Evolutionary conservation across 495 filamentous ascomycete species (phyloP).

Genomic region (Rostrohypoxylon terebratum): DNA sequence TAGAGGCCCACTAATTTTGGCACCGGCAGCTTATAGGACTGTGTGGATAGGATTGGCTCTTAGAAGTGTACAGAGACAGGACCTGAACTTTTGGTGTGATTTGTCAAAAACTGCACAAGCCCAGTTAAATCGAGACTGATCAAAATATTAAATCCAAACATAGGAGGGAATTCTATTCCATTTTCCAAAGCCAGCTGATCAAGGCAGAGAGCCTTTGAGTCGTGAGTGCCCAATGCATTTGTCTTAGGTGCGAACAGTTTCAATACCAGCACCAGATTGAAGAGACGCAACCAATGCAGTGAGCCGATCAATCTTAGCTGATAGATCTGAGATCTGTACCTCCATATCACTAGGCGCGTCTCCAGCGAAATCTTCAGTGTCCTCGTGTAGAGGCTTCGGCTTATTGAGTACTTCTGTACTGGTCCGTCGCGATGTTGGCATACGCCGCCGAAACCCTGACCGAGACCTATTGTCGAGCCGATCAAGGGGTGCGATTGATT

Average conservation of each 20-base stretch:
- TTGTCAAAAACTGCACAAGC: no score
- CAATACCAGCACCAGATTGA: slow-evolving; percentile 45
- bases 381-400: slow-evolving; percentile 15
- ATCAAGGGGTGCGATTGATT: slow-evolving; percentile 14
- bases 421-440: slow-evolving; percentile 34
- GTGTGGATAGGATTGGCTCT: not conserved
- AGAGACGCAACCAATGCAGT: slow-evolving; percentile 57
- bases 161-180: not conserved
- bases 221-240: not conserved
- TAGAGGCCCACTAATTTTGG: slow-evolving; percentile 28
- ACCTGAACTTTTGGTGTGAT: no score
- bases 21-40: not conserved
- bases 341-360: slow-evolving; percentile 55
- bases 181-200: not conserved
- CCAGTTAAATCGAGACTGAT: no score
- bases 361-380: slow-evolving; percentile 44
- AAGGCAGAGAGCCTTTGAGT: not conserved
- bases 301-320: slow-evolving; percentile 61
- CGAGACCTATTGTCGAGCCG: slow-evolving; percentile 31
- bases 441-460: slow-evolving; percentile 30
- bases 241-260: slow-evolving; percentile 33
- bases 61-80: no score
- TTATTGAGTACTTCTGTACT: slow-evolving; percentile 39
- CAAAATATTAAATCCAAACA: not conserved
- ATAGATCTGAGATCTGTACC: slow-evolving; percentile 57